Conservation (phyloP, 176 grass and related monocot genomes). For the Poa annua region DNA sequence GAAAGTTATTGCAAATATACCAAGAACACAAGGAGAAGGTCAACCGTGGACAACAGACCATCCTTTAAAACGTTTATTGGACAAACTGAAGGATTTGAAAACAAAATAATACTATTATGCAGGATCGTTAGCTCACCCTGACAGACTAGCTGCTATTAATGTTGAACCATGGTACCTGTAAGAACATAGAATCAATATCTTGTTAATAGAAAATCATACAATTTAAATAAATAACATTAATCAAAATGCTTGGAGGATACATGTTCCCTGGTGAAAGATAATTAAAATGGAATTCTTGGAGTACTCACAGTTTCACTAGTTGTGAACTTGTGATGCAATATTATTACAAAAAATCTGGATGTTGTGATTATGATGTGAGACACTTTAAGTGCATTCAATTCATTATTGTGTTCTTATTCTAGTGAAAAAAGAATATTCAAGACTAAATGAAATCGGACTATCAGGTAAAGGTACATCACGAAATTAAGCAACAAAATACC, state of each 20-base stretch:
- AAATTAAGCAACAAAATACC: not conserved
- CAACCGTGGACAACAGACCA: not conserved
- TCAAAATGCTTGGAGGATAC: not conserved
- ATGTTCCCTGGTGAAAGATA: not conserved
- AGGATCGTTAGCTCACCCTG: slow-evolving; percentile 60
- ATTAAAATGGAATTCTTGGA: not conserved
- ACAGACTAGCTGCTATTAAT: slow-evolving; percentile 83
- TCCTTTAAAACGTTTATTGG: not conserved
- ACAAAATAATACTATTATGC: not conserved
- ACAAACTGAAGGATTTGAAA: not conserved
- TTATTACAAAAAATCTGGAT: not conserved
- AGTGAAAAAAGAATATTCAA: not conserved
- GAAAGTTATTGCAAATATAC: slow-evolving; percentile 12
- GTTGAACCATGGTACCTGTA: slow-evolving; percentile 96
- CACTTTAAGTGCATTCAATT: slow-evolving; percentile 4
- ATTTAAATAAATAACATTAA: not conserved
- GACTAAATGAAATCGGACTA: not conserved
- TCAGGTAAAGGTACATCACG: not conserved
- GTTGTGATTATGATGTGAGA: not conserved
- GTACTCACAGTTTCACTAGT: not conserved
- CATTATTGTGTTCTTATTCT: not conserved
- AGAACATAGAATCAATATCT: slow-evolving; percentile 14
- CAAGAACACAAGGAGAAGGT: not conserved
- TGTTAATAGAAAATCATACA: not conserved
- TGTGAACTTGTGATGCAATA: slow-evolving; percentile 14